These are phyloP conservation scores for Vitis cinerea DNA, from an alignment of 164 flowering plant genomes.

Conservation along the genomic window DNA sequence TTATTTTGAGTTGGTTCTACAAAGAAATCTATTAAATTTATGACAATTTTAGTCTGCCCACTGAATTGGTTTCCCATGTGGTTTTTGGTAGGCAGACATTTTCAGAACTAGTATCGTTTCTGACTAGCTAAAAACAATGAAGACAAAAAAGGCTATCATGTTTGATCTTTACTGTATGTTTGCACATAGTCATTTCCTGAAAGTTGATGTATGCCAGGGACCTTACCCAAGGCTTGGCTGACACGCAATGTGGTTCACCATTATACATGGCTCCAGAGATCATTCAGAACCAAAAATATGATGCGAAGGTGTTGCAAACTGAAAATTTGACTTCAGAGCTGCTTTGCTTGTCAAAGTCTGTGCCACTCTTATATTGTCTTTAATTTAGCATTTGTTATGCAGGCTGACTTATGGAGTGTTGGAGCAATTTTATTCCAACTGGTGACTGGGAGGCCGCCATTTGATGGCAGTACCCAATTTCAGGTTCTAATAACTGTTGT, in stretches of 20 bases:
- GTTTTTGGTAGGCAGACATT: too few species aligned
- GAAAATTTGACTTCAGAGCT: neutral
- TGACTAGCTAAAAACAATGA: too few species aligned
- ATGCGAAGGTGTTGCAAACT: slow-evolving; percentile 47
- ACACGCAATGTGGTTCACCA: slow-evolving; percentile 70
- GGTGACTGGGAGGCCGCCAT: slow-evolving; percentile 63
- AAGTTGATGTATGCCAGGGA: slow-evolving; percentile 27
- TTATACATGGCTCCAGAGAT: slow-evolving; percentile 76
- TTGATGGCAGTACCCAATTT: slow-evolving; percentile 50
- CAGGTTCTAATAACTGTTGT: slow-evolving; percentile 33
- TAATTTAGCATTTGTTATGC: slow-evolving; percentile 7
- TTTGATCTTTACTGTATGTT: neutral
- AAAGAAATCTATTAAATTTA: too few species aligned
- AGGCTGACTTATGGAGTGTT: slow-evolving; percentile 81
- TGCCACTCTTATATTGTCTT: neutral
- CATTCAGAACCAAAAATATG: slow-evolving; percentile 54
- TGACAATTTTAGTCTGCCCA: too few species aligned
- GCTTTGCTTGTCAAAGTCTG: neutral
- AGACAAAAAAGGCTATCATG: too few species aligned
- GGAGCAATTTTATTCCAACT: slow-evolving; percentile 64
- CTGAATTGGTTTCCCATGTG: too few species aligned
- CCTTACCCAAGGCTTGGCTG: slow-evolving; percentile 53
- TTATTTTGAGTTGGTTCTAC: too few species aligned
- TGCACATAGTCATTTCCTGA: neutral
- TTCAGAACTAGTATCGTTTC: too few species aligned